Evolutionary conservation across 208 protist species (phyloP).

Genomic region (Trypanosoma boissoni): DNA sequence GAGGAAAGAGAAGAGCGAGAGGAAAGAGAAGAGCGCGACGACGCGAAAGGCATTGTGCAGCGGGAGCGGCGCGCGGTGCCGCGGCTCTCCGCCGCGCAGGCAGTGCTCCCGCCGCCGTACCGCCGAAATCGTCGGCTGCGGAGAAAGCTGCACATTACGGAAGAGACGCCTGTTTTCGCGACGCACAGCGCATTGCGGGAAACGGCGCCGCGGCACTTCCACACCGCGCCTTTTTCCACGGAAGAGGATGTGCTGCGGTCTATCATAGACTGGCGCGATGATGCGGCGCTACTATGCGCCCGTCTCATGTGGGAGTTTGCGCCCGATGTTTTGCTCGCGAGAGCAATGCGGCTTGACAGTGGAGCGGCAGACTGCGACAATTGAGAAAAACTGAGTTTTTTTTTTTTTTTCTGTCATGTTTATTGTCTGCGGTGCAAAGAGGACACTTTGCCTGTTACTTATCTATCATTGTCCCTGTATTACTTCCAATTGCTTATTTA

Average conservation of each 20-base stretch:
- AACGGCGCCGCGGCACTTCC: slow-evolving; percentile 29
- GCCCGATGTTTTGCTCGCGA: slow-evolving; percentile 42
- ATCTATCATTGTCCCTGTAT: too few relatives aligned
- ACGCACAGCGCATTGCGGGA: slow-evolving; percentile 57
- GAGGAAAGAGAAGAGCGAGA: background rate
- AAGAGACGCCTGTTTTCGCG: slow-evolving; percentile 52
- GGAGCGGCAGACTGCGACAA: background rate
- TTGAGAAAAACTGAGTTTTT: too few relatives aligned
- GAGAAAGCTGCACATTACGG: slow-evolving; percentile 35
- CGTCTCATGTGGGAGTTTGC: slow-evolving; percentile 73
- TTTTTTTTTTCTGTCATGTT: slow-evolving; percentile 21
- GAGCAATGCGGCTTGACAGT: slow-evolving; percentile 22
- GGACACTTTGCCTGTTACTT: too few relatives aligned
- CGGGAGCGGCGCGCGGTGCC: slow-evolving; percentile 15
- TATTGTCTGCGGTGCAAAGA: too few relatives aligned
- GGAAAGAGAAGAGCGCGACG: background rate
- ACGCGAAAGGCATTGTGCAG: background rate
- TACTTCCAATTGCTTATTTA: too few relatives aligned
- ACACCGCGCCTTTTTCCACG: slow-evolving; percentile 56
- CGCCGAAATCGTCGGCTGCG: slow-evolving; percentile 47
- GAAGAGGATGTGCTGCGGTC: slow-evolving; percentile 72
- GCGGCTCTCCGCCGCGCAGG: slow-evolving; percentile 37
- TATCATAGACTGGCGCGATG: slow-evolving; percentile 61
- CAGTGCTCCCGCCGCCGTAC: slow-evolving; percentile 52
- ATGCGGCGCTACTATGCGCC: slow-evolving; percentile 62